A percentile compares a stretch with the other conserved stretches of the same genome.
Conservation (phyloP, 768 basidiomycete species). For the Punctularia strigosozonata region DNA sequence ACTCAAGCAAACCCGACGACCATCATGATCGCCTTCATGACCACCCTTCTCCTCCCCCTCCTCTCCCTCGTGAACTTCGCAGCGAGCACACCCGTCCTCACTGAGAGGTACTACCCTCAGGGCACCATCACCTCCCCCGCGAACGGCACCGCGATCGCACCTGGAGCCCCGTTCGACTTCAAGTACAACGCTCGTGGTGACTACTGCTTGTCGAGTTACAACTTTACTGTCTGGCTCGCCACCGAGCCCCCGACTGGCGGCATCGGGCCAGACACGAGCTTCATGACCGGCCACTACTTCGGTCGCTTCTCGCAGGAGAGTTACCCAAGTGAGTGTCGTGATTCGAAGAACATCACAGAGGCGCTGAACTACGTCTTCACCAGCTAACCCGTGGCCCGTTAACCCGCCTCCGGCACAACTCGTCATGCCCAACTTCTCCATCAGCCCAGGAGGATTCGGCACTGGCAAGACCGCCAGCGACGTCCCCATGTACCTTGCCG, state of each 20-base stretch:
- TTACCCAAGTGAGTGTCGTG: conserved; percentile 24
- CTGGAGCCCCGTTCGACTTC: conserved; percentile 30
- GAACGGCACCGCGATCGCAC: conserved; percentile 23
- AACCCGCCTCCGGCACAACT: conserved; percentile 27
- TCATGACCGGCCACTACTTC: conserved; percentile 29
- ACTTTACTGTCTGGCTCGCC: conserved; percentile 29
- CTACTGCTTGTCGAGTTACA: conserved; percentile 30
- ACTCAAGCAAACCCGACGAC: no score
- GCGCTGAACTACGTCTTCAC: not conserved
- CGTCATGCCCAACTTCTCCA: conserved; percentile 35
- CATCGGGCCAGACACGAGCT: conserved; percentile 16
- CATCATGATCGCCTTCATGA: no score
- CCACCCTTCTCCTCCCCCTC: no score
- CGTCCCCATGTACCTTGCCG: conserved; percentile 22
- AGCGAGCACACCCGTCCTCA: no score
- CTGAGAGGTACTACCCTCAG: no score
- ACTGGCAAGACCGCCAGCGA: conserved; percentile 19
- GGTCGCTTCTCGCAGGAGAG: conserved; percentile 31
- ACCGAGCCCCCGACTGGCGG: conserved; percentile 17
- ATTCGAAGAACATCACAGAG: not conserved
- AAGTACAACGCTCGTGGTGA: conserved; percentile 25
- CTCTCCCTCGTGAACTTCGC: no score
- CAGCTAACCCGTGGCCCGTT: conserved; percentile 28
- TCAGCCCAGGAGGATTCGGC: conserved; percentile 27
- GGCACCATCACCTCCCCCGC: conserved; percentile 19